Evolutionary conservation across 495 filamentous ascomycete species (phyloP), one percentile per base, ranked within the genome.

Genomic region (Saxispiralis lemnorum): DNA sequence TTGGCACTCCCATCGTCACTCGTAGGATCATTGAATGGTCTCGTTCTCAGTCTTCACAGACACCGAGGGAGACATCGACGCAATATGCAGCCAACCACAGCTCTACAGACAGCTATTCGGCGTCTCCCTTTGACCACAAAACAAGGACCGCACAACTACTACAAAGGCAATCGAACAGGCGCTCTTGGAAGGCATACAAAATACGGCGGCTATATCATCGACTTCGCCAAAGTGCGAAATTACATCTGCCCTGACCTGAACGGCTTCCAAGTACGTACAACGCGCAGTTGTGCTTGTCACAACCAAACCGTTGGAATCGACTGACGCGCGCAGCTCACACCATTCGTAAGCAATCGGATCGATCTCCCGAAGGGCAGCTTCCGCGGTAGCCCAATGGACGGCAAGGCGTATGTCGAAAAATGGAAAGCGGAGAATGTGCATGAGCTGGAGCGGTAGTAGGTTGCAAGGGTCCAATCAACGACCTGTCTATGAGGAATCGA

Each of bases 141-240:
- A 65, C 75, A 82, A 59, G 76, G 83, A 64, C 80, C 79, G 58
- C 84, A 86, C 59, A 89, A 83, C 39, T 97, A 77, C 72, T 96
- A 96, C 74, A 96, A 96, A 68, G 92, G 92, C 57, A 95, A 75
- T 46, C 70, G 88, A 17, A 75, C 82, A 0, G 92, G 92, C 11
- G 73, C 78, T 31, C 83, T 88, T 76, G 89, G 89, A 49, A 59
- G 66, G 28, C 88, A 93, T 62, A 86, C 83, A 15, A 83, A 82
- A 58, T 71, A 78, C 61, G 87, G 88, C 58, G 76, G 76, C 28
- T 97, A 85, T 60, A 58, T 76, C 7, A 76, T 94, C 52, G 78
- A 95, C 45, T 87, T 71, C 70, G 52, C 65, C 17, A 93, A 89
- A 62, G 84, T 94, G 47, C 79, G 89, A 56, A 93, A 84, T 12